These are phyloP conservation scores for Mycena alexandri DNA, from an alignment of 768 basidiomycete genomes.

Conservation along the genomic window DNA sequence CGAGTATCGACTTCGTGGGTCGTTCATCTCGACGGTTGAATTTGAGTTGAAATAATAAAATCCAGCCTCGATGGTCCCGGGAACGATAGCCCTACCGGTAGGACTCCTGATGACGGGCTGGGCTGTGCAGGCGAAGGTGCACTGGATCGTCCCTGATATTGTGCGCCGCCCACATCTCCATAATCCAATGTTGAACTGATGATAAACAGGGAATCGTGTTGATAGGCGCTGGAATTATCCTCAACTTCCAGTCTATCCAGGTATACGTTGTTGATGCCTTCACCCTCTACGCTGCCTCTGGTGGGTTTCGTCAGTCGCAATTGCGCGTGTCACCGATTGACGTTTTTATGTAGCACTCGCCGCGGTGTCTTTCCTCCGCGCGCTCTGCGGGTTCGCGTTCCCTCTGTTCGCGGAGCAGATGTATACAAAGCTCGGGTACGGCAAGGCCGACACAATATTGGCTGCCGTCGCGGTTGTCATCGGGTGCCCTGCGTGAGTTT, in stretches of 20 bases:
- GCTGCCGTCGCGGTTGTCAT: slow-evolving; percentile 68
- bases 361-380: slow-evolving; percentile 72
- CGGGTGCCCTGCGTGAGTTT: slow-evolving; percentile 69
- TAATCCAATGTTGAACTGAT: too few species aligned
- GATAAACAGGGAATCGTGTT: slow-evolving; percentile 63
- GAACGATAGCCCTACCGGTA: slow-evolving; percentile 69
- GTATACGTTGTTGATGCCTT: slow-evolving; percentile 79
- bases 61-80: slow-evolving; percentile 72
- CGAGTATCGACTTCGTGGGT: slow-evolving; percentile 64
- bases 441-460: slow-evolving; percentile 76
- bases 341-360: slow-evolving; percentile 58
- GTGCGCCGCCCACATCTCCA: slow-evolving; percentile 50
- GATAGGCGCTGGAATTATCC: slow-evolving; percentile 69
- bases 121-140: slow-evolving; percentile 66
- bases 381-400: slow-evolving; percentile 79
- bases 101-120: slow-evolving; percentile 82
- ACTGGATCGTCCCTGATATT: slow-evolving; percentile 81
- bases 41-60: background rate
- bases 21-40: background rate
- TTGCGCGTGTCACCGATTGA: too few species aligned
- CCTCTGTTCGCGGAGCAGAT: slow-evolving; percentile 83
- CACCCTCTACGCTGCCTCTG: slow-evolving; percentile 76
- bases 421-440: slow-evolving; percentile 75
- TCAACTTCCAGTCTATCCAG: slow-evolving; percentile 67
- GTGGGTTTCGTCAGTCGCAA: slow-evolving; percentile 46